Base-by-base conservation (phyloP, 1,284 basidiomycete species). In the Binderoboletus segoi region DNA sequence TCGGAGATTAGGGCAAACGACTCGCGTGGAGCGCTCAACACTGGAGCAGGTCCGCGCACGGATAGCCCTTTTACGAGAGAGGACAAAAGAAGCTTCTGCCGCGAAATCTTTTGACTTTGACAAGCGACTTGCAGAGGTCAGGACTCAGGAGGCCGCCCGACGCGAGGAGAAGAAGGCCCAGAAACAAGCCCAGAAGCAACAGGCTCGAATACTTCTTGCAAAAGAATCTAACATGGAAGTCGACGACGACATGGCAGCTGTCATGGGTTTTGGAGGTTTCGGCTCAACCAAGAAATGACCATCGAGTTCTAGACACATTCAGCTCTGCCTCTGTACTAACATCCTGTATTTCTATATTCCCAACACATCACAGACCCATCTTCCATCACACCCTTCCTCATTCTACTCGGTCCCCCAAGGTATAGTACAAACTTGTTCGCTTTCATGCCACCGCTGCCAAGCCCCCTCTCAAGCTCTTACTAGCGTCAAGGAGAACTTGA, bases 221-320 rank as follows among this genome's bases (percentile, higher is more conserved):
- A 80, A 85, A 64, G 85, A 83, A 56, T 72, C 81, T 1, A 75
- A 74, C 8, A 75, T 74, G 59, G 77, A 81, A 35, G 77, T 75
- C 56, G 82, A 85, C 56, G 72, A 78, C 53, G 86, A 89, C 60
- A 91, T 96, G 84, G 81, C 89, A 61, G 77, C 80, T 38, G 84
- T 94, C 78, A 96, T 98, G 95, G 96, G 95, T 42, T 98, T 98
- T 72, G 88, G 84, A 43, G 92, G 93, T 4, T 98, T 98, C 69
- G 93, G 93, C 16, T 79, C 89, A 21, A 84, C 85, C 30, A 93
- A 93, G 75, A 91, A 89, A 73, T 91, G 70, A 79, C 52, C 37
- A 40, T 30, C 35, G 11, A 33, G 18, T 24, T 2, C 50, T 38
- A 38, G 48, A 40, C 24, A 42, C 21, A 54, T 57, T 53, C 32